Base-by-base conservation (phyloP, 2,329 filamentous ascomycete genomes). In the Ophiobolus disseminans region DNA sequence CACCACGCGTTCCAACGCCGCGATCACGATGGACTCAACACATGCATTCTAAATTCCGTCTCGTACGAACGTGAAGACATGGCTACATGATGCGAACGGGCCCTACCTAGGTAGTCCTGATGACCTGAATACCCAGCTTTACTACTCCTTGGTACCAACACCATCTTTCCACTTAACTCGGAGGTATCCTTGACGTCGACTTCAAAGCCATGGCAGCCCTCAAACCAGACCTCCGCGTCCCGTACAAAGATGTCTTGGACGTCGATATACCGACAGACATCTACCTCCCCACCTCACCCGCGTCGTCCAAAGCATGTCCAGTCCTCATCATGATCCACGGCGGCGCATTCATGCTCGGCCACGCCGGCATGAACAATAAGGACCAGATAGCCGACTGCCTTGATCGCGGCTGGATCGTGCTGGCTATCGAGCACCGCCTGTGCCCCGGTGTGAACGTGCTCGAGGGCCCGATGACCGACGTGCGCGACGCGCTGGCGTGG, bases 281-380 rank as follows among this genome's bases (percentile, higher is more conserved):
- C 20, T 59, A 54, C 25, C 13, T 53, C 1, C 50, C 41, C n/a
- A 14, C 45, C 5, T n/a, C 20, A 8, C n/a, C n/a, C n/a, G n/a
- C n/a, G n/a, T 28, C 19, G 1, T 23, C 39, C 0, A 30, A 30
- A 9, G 17, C 41, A 14, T 43, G 37, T 4, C 47, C 47, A 1
- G 40, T 50, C 4, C 35, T 57, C 22, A 45, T 59, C 31, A 57
- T 54, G 46, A 51, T 59, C 7, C 53, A 59, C 22, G 56, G 56
- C 20, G 56, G 53, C 9, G 53, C 50, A 1, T 59, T 59, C 28
- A 57, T 57, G 56, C 48, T 59, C 8, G 56, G 56, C 9, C 32
- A 41, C 19, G 40, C 47, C 30, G 16, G 30, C 30, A 32, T 32
- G 13, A 32, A 32, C 9, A 32, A 32, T 14, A 32, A 4, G n/a